Evolutionary conservation across 1,284 basidiomycete species (phyloP).

Genomic region (Golubevia sp.): DNA sequence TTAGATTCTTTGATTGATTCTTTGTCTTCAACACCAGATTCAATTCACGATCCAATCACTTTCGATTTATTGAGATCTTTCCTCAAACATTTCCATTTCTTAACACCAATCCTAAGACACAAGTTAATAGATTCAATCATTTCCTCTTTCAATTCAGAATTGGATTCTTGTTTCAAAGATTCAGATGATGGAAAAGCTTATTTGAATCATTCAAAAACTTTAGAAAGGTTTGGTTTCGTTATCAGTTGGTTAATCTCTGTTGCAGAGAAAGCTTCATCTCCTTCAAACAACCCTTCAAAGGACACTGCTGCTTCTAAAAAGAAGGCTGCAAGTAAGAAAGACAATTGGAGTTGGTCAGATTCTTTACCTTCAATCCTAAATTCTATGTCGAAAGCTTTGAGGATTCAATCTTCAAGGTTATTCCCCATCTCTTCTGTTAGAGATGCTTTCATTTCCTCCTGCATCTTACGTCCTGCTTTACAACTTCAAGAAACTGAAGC

Average conservation of each 20-base stretch:
- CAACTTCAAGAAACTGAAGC: constrained; percentile 82
- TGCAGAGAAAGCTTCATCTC: constrained; percentile 35
- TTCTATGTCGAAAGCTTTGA: constrained; percentile 37
- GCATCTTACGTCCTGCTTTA: constrained; percentile 71
- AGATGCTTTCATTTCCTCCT: constrained; percentile 53
- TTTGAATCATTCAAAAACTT: constrained; percentile 29
- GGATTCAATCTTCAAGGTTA: constrained; percentile 25
- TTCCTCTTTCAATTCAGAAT: constrained; percentile 30
- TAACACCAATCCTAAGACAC: constrained; percentile 31
- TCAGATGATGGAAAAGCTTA: constrained; percentile 35
- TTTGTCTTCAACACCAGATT: constrained; percentile 27
- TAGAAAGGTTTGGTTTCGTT: constrained; percentile 53
- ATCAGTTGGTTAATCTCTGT: constrained; percentile 50
- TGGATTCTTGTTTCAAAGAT: constrained; percentile 37
- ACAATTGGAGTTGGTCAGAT: constrained; percentile 3
- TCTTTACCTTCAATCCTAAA: constrained; percentile 38
- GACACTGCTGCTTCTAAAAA: constrained; percentile 14
- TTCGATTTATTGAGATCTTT: constrained; percentile 46
- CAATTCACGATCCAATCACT: not conserved
- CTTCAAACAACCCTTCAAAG: no score
- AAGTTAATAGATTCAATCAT: constrained; percentile 46
- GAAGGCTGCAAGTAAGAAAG: not conserved
- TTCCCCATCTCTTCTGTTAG: constrained; percentile 30
- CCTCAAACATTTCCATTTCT: constrained; percentile 38
- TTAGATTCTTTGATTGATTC: constrained; percentile 38